Evolutionary conservation across 768 basidiomycete genomes (phyloP).

Genomic region (Auricularia sp.): DNA sequence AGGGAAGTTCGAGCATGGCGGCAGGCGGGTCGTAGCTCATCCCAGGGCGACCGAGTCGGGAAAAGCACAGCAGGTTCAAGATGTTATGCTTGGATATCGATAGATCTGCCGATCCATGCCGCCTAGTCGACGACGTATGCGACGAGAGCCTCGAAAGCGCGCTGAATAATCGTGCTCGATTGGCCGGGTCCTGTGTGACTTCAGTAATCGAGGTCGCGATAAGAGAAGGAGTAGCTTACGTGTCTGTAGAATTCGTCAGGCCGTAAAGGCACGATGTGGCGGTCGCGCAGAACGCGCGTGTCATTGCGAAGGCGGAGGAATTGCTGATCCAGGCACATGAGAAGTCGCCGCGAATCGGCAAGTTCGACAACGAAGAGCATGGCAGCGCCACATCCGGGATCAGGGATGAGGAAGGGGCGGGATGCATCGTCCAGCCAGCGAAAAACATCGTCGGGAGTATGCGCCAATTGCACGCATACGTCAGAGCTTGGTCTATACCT

Average conservation of each 20-base stretch:
- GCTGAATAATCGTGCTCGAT: background rate
- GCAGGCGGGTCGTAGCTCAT: background rate
- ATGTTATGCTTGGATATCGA: background rate
- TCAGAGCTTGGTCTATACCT: background rate
- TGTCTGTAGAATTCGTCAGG: background rate
- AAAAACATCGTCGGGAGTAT: background rate
- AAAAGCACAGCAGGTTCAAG: background rate
- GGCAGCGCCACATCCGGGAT: background rate
- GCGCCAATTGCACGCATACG: background rate
- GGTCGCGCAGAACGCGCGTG: background rate
- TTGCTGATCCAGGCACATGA: background rate
- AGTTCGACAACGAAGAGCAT: background rate
- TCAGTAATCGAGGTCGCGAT: background rate
- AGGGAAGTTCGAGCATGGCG: background rate
- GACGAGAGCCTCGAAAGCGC: no score
- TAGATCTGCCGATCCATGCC: background rate
- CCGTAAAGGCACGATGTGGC: background rate
- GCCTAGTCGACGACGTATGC: no score
- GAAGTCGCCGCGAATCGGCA: background rate
- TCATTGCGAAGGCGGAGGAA: background rate
- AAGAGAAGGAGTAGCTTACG: background rate
- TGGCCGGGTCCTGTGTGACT: background rate
- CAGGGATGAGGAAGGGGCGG: background rate
- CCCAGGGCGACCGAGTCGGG: background rate
- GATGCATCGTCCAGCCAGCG: background rate